A percentile compares a stretch with the other conserved stretches of the same genome.
phyloP scores from a whole-genome alignment of 345 rosid species.

The Populus tremula region DNA sequence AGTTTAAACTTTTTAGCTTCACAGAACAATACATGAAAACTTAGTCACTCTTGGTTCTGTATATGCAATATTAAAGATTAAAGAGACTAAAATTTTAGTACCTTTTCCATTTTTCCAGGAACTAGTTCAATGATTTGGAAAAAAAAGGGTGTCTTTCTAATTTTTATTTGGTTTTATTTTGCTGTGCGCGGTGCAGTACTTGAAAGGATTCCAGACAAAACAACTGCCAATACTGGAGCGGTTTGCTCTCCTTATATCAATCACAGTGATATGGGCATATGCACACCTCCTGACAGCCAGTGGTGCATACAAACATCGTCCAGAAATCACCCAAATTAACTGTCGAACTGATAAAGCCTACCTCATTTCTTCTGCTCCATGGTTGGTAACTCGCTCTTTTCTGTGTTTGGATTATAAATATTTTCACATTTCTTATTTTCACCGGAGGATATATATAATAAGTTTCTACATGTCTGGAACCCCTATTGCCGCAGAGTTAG shows the following conservation, averaged over 20 bases:
- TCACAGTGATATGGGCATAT: slow-evolving; percentile 85
- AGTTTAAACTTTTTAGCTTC: background rate
- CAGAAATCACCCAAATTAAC: slow-evolving; percentile 68
- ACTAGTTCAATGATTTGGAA: background rate
- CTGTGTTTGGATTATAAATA: background rate
- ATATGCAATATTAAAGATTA: background rate
- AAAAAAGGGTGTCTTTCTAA: background rate
- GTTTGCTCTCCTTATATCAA: slow-evolving; percentile 76
- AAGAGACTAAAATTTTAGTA: background rate
- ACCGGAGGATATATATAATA: background rate
- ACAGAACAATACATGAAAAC: background rate
- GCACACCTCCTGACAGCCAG: slow-evolving; percentile 97
- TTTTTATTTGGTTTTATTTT: background rate
- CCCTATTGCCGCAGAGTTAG: too few relatives aligned
- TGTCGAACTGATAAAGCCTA: slow-evolving; percentile 95
- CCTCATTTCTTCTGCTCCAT: slow-evolving; percentile 98
- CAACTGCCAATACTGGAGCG: slow-evolving; percentile 77
- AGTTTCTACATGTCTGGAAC: too few relatives aligned
- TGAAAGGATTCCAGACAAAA: slow-evolving; percentile 67
- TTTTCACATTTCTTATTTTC: background rate
- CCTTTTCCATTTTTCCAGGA: background rate
- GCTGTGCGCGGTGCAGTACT: slow-evolving; percentile 48
- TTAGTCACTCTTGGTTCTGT: background rate
- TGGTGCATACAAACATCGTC: slow-evolving; percentile 87
- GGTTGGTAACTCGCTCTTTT: slow-evolving; percentile 43